Conservation (phyloP, 352 stramenopile species). For the Globisporangium viniferum region DNA sequence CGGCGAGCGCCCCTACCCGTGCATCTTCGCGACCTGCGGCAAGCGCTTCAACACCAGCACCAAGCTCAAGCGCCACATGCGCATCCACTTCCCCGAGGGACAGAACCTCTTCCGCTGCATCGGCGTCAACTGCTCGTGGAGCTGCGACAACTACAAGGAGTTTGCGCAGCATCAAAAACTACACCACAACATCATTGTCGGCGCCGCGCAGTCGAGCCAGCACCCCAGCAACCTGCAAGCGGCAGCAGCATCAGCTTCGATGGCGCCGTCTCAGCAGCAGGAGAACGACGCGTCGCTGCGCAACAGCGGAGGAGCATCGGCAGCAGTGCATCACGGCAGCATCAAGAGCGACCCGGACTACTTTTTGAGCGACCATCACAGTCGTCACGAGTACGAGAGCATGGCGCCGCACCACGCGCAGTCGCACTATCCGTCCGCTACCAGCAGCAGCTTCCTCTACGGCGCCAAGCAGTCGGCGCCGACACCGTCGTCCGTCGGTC, state of each 20-base stretch:
- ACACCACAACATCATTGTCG: slow-evolving; percentile 69
- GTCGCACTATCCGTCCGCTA: slow-evolving; percentile 12
- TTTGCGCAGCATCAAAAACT: slow-evolving; percentile 73
- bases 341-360: slow-evolving; percentile 16
- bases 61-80: slow-evolving; percentile 89
- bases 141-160: slow-evolving; percentile 85
- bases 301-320: background rate
- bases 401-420: slow-evolving; percentile 21
- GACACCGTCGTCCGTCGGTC: slow-evolving; percentile 8
- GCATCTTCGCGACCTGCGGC: slow-evolving; percentile 67
- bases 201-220: slow-evolving; percentile 26
- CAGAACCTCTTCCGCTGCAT: slow-evolving; percentile 76
- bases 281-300: slow-evolving; percentile 27
- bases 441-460: slow-evolving; percentile 34
- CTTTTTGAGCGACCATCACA: slow-evolving; percentile 14
- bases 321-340: background rate
- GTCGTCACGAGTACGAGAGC: slow-evolving; percentile 11
- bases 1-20: slow-evolving; percentile 79
- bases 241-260: background rate
- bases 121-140: slow-evolving; percentile 48
- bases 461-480: slow-evolving; percentile 31
- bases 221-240: background rate
- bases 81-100: slow-evolving; percentile 80
- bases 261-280: background rate
- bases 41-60: slow-evolving; percentile 88